Percentiles rank a stretch among this genome's conserved stretches.
Conservation (phyloP, 768 basidiomycete species). For the Suillus placidus region DNA sequence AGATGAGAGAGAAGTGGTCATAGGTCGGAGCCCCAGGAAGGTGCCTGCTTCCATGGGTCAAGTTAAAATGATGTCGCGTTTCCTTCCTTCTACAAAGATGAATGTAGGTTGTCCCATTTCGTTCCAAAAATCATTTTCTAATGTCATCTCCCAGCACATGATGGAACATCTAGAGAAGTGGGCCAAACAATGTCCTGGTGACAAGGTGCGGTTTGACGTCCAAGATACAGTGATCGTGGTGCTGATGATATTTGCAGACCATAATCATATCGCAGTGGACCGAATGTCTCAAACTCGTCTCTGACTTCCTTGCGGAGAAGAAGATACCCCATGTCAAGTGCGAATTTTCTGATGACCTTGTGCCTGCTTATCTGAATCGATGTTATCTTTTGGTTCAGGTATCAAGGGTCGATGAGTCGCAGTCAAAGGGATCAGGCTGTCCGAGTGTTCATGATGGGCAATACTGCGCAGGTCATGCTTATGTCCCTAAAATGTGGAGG, state of each 20-base stretch:
- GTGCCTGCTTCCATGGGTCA: conserved; percentile 34
- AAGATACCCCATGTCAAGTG: conserved; percentile 59
- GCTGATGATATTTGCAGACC: conserved; percentile 38
- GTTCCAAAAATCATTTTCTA: background rate
- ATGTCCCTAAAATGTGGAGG: conserved; percentile 70
- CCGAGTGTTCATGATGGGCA: conserved; percentile 60
- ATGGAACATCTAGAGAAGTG: conserved; percentile 56
- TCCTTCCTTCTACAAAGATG: conserved; percentile 77
- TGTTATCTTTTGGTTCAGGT: conserved; percentile 37
- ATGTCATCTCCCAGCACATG: conserved; percentile 44
- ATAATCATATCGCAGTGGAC: conserved; percentile 77
- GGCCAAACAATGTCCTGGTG: conserved; percentile 51
- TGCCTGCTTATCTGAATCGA: background rate
- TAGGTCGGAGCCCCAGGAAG: conserved; percentile 36
- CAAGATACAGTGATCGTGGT: background rate
- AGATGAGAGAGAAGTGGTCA: conserved; percentile 46
- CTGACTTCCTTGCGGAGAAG: conserved; percentile 57
- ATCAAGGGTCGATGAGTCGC: conserved; percentile 63
- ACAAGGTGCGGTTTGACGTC: conserved; percentile 49
- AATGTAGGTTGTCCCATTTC: conserved; percentile 43
- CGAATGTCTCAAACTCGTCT: conserved; percentile 62
- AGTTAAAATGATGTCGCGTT: conserved; percentile 52
- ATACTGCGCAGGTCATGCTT: conserved; percentile 60
- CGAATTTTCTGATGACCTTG: conserved; percentile 13
- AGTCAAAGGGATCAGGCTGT: conserved; percentile 56